Percentiles rank a stretch among this genome's conserved stretches.
Evolutionary conservation across 257 asterid species (phyloP).

Genomic region (Eucommia ulmoides): DNA sequence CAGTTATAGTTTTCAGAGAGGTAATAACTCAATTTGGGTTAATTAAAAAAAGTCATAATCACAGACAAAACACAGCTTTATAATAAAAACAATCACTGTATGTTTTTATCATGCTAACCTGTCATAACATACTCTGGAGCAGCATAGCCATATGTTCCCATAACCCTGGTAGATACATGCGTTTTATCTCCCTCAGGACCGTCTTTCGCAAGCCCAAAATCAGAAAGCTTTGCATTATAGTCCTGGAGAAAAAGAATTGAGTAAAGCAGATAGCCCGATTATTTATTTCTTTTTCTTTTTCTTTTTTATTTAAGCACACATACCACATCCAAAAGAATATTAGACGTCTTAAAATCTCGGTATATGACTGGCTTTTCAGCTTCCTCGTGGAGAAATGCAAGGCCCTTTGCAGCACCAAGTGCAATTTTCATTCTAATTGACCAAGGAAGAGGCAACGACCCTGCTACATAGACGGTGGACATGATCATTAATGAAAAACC

Average conservation of each 20-base stretch:
- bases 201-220: slow-evolving; percentile 82
- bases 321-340: slow-evolving; percentile 58
- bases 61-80: too few species aligned
- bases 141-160: slow-evolving; percentile 89
- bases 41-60: too few species aligned
- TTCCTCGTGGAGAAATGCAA: slow-evolving; percentile 79
- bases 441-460: slow-evolving; percentile 77
- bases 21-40: too few species aligned
- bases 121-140: slow-evolving; percentile 81
- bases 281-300: too few species aligned
- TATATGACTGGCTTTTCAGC: slow-evolving; percentile 66
- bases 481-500: neutral
- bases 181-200: slow-evolving; percentile 80
- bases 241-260: slow-evolving; percentile 34
- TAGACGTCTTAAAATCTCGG: slow-evolving; percentile 67
- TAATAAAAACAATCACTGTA: neutral
- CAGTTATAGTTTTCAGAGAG: too few species aligned
- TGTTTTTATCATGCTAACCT: slow-evolving; percentile 19
- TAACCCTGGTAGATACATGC: slow-evolving; percentile 73
- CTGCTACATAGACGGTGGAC: slow-evolving; percentile 19
- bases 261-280: slow-evolving; percentile 10
- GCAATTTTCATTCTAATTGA: slow-evolving; percentile 61
- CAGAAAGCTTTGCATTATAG: slow-evolving; percentile 74
- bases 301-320: too few species aligned
- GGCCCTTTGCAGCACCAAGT: slow-evolving; percentile 68